phyloP scores from a whole-genome alignment of 305 asterid genomes.

The Ruellia speciosa region DNA sequence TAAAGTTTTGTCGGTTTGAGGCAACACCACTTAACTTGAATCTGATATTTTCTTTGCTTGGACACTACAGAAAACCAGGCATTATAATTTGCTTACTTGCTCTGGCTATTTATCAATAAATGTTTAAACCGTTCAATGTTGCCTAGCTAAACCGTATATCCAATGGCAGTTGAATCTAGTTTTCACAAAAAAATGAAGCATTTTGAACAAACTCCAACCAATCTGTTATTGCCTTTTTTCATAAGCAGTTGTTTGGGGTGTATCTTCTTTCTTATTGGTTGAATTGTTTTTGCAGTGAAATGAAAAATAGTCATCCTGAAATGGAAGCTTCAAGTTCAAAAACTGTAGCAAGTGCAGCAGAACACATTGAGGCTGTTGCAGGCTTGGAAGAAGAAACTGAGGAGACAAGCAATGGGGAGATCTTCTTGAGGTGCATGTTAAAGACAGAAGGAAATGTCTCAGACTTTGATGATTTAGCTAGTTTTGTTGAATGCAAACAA shows the following conservation, averaged over 20 bases:
- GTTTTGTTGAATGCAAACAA: slow-evolving; percentile 55
- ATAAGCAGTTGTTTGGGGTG: not conserved
- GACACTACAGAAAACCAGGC: not conserved
- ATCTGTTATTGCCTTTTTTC: not conserved
- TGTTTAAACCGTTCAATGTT: not conserved
- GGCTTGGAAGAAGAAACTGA: slow-evolving; percentile 50
- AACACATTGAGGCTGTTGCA: slow-evolving; percentile 23
- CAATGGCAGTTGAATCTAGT: not conserved
- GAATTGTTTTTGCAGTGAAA: slow-evolving; percentile 24
- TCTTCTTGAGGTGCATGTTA: slow-evolving; percentile 41
- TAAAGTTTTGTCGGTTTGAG: not conserved
- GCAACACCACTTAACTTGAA: not conserved
- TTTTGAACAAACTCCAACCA: not conserved
- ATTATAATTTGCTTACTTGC: not conserved
- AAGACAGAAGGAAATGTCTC: slow-evolving; percentile 15
- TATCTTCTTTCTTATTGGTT: slow-evolving; percentile 17
- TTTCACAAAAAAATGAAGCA: not conserved
- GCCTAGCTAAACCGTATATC: not conserved
- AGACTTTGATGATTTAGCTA: slow-evolving; percentile 47
- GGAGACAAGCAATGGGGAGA: slow-evolving; percentile 62
- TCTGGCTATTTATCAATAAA: too few relatives aligned
- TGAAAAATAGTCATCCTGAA: slow-evolving; percentile 20
- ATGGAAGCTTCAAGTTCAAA: slow-evolving; percentile 23
- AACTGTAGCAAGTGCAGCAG: slow-evolving; percentile 19
- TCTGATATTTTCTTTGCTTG: not conserved